phyloP scores from a whole-genome alignment of 2,329 filamentous ascomycete species.

The Emergomyces orientalis region DNA sequence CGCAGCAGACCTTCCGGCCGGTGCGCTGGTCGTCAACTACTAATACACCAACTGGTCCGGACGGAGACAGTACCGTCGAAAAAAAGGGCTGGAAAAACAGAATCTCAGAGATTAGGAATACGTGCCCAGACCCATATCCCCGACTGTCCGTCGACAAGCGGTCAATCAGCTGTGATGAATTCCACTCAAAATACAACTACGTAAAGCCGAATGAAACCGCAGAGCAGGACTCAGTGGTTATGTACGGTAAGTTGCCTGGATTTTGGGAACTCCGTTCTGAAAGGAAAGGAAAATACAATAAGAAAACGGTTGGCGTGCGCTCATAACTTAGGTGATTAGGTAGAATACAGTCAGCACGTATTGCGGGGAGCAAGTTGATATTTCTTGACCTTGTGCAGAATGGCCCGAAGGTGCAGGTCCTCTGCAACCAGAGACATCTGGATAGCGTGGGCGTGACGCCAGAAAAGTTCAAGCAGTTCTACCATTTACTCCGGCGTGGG shows the following conservation, averaged over 20 bases:
- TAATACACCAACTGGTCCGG: not conserved
- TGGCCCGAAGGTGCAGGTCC: slow-evolving; percentile 62
- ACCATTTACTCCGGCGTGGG: slow-evolving; percentile 62
- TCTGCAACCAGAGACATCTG: slow-evolving; percentile 55
- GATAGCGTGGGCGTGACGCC: slow-evolving; percentile 28
- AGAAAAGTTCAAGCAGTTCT: slow-evolving; percentile 50
- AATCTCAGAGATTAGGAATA: slow-evolving; percentile 30
- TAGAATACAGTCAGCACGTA: slow-evolving; percentile 63
- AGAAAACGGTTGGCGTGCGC: slow-evolving; percentile 12
- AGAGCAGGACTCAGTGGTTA: slow-evolving; percentile 31
- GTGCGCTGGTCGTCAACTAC: slow-evolving; percentile 4
- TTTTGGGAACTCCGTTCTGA: not conserved
- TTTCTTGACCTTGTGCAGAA: slow-evolving; percentile 76
- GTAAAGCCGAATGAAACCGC: slow-evolving; percentile 33
- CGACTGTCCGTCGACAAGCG: slow-evolving; percentile 25
- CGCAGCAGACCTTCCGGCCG: not conserved
- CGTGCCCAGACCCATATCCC: slow-evolving; percentile 31
- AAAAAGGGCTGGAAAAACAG: slow-evolving; percentile 30
- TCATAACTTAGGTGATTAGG: slow-evolving; percentile 47
- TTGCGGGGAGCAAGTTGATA: slow-evolving; percentile 65
- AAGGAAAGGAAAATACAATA: slow-evolving; percentile 11
- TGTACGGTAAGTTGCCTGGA: slow-evolving; percentile 33
- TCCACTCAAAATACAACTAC: slow-evolving; percentile 30
- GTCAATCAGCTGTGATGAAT: slow-evolving; percentile 29
- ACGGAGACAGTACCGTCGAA: slow-evolving; percentile 19